These are phyloP conservation scores for Teratosphaeria zuluensis DNA, from an alignment of 2,329 filamentous ascomycete genomes.

Conservation along the genomic window DNA sequence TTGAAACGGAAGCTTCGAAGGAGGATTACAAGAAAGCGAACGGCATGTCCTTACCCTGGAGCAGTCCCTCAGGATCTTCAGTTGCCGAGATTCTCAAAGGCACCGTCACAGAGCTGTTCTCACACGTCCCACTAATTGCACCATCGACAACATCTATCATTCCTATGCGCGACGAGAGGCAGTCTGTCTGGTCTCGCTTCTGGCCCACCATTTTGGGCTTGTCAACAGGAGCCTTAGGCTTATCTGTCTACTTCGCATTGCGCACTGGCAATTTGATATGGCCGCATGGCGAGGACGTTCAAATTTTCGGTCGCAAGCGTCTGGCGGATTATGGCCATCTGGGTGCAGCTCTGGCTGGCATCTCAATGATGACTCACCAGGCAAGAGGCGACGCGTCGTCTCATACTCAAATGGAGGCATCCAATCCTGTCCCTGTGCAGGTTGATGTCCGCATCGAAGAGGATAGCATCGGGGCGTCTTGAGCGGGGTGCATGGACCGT, in stretches of 20 bases:
- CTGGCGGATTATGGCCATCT: conserved; percentile 26
- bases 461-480: background rate
- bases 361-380: conserved; percentile 4
- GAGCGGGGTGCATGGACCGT: background rate
- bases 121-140: conserved; percentile 2
- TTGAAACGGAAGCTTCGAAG: conserved; percentile 3
- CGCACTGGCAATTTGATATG: conserved; percentile 17
- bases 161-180: background rate
- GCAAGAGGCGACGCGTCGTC: background rate
- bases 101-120: conserved; percentile 4
- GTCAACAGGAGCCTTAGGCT: conserved; percentile 9
- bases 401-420: background rate
- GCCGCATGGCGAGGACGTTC: conserved; percentile 24
- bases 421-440: background rate
- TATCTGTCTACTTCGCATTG: conserved; percentile 13
- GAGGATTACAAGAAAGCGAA: conserved; percentile 1
- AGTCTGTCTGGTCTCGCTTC: conserved; percentile 11
- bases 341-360: conserved; percentile 24
- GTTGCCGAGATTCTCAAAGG: background rate
- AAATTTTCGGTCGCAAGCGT: conserved; percentile 26
- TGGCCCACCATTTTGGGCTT: conserved; percentile 12
- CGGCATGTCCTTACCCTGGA: conserved; percentile 19
- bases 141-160: conserved; percentile 1
- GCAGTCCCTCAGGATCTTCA: background rate
- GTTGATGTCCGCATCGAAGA: background rate